Conservation (phyloP, 257 asterid genomes). For the Solanum medicagineum region DNA sequence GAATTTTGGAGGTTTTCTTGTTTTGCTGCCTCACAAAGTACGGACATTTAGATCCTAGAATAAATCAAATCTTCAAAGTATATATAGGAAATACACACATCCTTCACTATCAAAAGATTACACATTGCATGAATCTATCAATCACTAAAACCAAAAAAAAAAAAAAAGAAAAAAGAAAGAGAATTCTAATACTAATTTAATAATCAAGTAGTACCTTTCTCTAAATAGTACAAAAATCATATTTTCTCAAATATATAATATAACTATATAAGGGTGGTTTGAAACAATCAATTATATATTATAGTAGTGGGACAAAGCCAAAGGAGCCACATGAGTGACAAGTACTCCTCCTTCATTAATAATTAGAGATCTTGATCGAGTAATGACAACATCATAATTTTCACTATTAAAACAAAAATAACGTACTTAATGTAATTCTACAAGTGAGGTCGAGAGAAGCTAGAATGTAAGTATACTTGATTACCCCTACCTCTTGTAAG, state of each 20-base stretch:
- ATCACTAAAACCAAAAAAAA: conserved; percentile 7
- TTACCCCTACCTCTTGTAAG: background rate
- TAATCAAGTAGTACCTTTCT: background rate
- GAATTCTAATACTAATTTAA: background rate
- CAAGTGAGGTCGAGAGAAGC: accelerated
- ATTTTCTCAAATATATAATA: background rate
- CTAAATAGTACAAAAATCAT: background rate
- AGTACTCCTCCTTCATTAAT: background rate
- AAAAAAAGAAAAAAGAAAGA: background rate
- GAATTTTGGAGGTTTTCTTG: conserved; percentile 19
- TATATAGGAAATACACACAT: background rate
- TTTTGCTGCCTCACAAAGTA: conserved; percentile 41
- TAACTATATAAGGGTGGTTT: background rate
- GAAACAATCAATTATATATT: background rate
- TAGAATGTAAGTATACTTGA: background rate
- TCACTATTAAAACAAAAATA: background rate
- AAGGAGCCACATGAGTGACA: background rate
- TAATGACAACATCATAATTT: accelerated
- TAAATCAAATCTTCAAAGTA: conserved; percentile 12
- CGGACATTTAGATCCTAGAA: conserved; percentile 38
- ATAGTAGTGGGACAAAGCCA: background rate
- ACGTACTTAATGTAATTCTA: background rate
- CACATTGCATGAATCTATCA: conserved; percentile 34
- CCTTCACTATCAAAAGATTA: conserved; percentile 2
- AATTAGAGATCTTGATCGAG: background rate